phyloP scores from a whole-genome alignment of 805 yeast species.

The Yarrowia sp. region DNA sequence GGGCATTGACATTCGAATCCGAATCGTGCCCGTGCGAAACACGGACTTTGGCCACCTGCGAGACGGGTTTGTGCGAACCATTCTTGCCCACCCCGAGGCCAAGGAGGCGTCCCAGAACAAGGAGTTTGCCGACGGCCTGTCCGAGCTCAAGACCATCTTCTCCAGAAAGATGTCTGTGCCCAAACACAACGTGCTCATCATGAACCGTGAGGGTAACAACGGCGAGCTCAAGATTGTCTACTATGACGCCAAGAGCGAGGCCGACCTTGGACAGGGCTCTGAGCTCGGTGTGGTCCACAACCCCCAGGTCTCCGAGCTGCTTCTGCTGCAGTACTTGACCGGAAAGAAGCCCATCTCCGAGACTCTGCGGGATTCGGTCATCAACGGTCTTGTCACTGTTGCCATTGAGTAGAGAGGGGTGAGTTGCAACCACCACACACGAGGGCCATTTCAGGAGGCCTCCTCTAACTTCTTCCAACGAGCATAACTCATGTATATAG shows the following conservation, averaged over 20 bases:
- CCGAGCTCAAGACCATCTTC: slow-evolving; percentile 68
- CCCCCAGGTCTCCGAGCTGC: slow-evolving; percentile 68
- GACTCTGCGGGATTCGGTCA: slow-evolving; percentile 57
- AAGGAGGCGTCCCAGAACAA: slow-evolving; percentile 55
- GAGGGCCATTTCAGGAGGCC: too few species aligned
- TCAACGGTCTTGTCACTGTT: slow-evolving; percentile 49
- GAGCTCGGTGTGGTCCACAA: slow-evolving; percentile 66
- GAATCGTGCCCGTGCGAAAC: slow-evolving; percentile 85
- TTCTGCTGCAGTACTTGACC: slow-evolving; percentile 77
- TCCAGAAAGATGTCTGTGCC: slow-evolving; percentile 73
- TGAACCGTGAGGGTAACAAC: slow-evolving; percentile 58
- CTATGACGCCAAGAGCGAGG: slow-evolving; percentile 53
- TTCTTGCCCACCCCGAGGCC: slow-evolving; percentile 69
- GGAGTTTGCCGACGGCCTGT: slow-evolving; percentile 65
- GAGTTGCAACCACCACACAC: too few species aligned
- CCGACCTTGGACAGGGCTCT: slow-evolving; percentile 41
- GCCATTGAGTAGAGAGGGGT: slow-evolving; percentile 15
- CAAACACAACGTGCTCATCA: slow-evolving; percentile 69
- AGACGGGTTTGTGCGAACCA: slow-evolving; percentile 86
- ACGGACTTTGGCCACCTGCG: slow-evolving; percentile 89
- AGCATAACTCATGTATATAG: slow-evolving; percentile 7
- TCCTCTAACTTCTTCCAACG: neutral
- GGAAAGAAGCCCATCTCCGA: slow-evolving; percentile 72
- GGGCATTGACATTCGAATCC: slow-evolving; percentile 68
- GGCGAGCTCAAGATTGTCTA: slow-evolving; percentile 59